Base-by-base conservation (phyloP, 768 basidiomycete species). In the Trametes gibbosa region DNA sequence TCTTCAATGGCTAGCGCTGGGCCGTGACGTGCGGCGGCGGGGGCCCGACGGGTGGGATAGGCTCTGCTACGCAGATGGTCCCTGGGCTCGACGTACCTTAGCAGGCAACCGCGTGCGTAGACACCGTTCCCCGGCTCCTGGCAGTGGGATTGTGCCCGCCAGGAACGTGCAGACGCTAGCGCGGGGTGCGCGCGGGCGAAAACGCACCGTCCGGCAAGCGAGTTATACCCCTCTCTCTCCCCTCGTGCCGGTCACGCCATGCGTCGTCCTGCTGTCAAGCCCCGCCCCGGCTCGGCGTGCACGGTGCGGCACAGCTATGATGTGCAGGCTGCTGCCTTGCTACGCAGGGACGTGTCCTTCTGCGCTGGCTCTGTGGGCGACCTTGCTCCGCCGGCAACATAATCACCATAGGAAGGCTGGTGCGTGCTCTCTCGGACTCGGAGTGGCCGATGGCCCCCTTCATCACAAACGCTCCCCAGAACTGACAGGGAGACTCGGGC, bases 1-100 rank as follows among this genome's bases (percentile, higher is more conserved):
- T 6, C 34, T 6, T 6, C 34, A 14, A 39, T 14, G 17, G 37
- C 17, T 19, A 35, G 43, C 9, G n/a, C 21, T 32, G 5, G 29
- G 16, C 16, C 50, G 50, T 35, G 50, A 37, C 50, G 54, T 40
- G 45, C 48, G 39, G 24, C 56, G 56, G n/a, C n/a, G n/a, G n/a
- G 50, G 34, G 39, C 21, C 16, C 49, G 42, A 51, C 35, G 46
- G 55, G 47, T 41, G 55, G 55, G 49, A 56, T 56, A 40, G 49
- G 42, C 55, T 56, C 47, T 56, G 47, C 21, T 24, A 25, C 34
- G 24, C 43, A 32, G 29, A 32, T 10, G 17, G 21, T 2, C 35
- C n/a, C 51, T 40, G 58, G 58, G 58, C 41, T 32, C 10, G 21
- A 53, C 23, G 47, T 34, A 37, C 51, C 58, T 29, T 40, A 47